Base-by-base conservation (phyloP, 371 early-diverging fungal genomes). In the Gilbertella persicaria region DNA sequence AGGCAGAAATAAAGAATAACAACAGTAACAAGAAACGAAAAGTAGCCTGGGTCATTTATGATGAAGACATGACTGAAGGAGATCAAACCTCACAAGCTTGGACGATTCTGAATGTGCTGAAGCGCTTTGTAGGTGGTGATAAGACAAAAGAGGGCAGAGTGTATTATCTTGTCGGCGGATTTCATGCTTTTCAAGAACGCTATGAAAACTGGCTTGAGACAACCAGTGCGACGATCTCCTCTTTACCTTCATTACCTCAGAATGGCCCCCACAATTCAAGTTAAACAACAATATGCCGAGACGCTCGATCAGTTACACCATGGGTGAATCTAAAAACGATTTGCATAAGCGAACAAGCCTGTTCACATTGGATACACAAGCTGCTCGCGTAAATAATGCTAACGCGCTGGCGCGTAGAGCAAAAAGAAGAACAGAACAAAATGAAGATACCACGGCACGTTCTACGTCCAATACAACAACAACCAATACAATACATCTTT, bases 51-150 rank as follows among this genome's bases (percentile, higher is more conserved):
- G 67, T 85, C 12, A 80, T 85, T 5, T 75, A 78, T 51, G 85
- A 85, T 55, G 76, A 82, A 29, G 67, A 68, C 0, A 85, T 85
- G 85, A 33, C 61, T 6, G 66, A 78, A 30, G 54, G 65, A 0
- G 65, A 75, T 33, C 66, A 60, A 1, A 63, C 78, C n/a, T 71
- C 79, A 4, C 78, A 80, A 14, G 84, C 84, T 6, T 85, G 85
- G 85, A 85, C 85, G 0, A 48, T 85, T 23, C 50, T 83, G n/a
- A 71, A 53, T 29, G 84, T 85, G 4, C 58, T 85, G 35, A 77
- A 79, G 35, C 58, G 75, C 12, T 76, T 66, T 21, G 54, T 63
- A 30, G 51, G 50, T 36, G 49, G 39, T 26, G 55, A 33, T 26
- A 28, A 40, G 17, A 62, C 52, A 42, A 56, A 50, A 44, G 60